Percentiles rank a stretch among this genome's conserved stretches.
Evolutionary conservation across 345 rosid species (phyloP).

Genomic region (Dovyalis caffra): DNA sequence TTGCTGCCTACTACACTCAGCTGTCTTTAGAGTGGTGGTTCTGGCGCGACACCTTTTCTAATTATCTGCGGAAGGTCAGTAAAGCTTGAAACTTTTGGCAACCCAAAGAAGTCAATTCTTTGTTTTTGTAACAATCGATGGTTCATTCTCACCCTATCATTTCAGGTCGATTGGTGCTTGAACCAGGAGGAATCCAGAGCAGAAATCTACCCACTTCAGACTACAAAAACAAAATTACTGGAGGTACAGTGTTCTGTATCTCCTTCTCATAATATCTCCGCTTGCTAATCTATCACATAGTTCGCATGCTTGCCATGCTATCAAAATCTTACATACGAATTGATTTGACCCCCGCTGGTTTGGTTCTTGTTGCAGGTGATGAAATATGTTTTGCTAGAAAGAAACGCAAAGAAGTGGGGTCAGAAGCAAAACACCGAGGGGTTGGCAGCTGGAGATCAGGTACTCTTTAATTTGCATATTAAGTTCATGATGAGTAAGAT

Average conservation of each 20-base stretch:
- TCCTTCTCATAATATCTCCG: background rate
- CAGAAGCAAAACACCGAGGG: conserved; percentile 2
- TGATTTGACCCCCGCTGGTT: background rate
- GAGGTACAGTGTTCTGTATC: background rate
- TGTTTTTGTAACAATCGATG: background rate
- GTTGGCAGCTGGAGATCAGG: conserved; percentile 3
- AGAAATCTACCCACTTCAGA: background rate
- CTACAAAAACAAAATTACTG: conserved; percentile 3
- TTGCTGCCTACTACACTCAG: conserved; percentile 14
- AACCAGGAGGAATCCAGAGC: conserved; percentile 13
- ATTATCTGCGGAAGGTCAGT: conserved; percentile 10
- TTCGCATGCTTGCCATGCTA: background rate
- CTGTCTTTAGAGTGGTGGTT: conserved; percentile 14
- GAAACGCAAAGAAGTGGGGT: conserved; percentile 9
- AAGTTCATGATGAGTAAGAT: background rate
- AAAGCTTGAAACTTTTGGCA: background rate
- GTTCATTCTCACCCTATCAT: background rate
- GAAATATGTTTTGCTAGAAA: conserved; percentile 15
- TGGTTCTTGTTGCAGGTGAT: conserved; percentile 10
- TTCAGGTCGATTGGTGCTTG: conserved; percentile 23
- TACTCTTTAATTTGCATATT: background rate
- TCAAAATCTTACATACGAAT: too few species aligned
- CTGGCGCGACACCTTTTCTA: conserved; percentile 4
- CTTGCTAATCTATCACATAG: background rate
- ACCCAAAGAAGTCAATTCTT: too few species aligned